Conservation (phyloP, 2,329 filamentous ascomycete species). For the Myriosclerotinia scirpicola region DNA sequence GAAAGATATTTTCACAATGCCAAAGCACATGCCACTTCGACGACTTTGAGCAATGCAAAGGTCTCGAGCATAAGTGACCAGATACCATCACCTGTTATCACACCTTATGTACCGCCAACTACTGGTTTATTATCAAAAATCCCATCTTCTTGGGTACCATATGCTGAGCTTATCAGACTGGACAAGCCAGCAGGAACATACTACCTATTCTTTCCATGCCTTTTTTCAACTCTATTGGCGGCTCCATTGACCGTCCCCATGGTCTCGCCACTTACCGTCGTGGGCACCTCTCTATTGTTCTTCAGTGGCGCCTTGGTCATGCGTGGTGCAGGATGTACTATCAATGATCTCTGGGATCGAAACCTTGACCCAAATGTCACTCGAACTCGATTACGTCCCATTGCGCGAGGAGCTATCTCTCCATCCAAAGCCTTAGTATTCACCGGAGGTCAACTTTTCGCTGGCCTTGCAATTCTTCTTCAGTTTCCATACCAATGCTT, state of each 20-base stretch:
- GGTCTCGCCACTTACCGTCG: conserved; percentile 57
- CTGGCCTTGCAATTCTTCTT: conserved; percentile 70
- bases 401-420: conserved; percentile 75
- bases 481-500: conserved; percentile 75
- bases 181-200: conserved; percentile 81
- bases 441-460: conserved; percentile 70
- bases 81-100: background rate
- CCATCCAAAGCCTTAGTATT: conserved; percentile 71
- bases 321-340: conserved; percentile 83
- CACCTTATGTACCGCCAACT: conserved; percentile 52
- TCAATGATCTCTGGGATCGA: conserved; percentile 89
- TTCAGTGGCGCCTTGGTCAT: conserved; percentile 76
- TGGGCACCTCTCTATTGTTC: conserved; percentile 69
- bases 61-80: background rate
- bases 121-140: conserved; percentile 69
- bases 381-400: conserved; percentile 74
- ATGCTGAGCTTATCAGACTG: conserved; percentile 77
- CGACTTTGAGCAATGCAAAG: background rate
- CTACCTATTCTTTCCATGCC: conserved; percentile 82
- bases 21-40: background rate
- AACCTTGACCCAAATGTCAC: conserved; percentile 80
- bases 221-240: conserved; percentile 81
- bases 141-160: conserved; percentile 71
- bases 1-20: conserved; percentile 8
- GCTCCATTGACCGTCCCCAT: conserved; percentile 66